Evolutionary conservation across 768 basidiomycete species (phyloP).

Genomic region (Auriscalpium orientale): DNA sequence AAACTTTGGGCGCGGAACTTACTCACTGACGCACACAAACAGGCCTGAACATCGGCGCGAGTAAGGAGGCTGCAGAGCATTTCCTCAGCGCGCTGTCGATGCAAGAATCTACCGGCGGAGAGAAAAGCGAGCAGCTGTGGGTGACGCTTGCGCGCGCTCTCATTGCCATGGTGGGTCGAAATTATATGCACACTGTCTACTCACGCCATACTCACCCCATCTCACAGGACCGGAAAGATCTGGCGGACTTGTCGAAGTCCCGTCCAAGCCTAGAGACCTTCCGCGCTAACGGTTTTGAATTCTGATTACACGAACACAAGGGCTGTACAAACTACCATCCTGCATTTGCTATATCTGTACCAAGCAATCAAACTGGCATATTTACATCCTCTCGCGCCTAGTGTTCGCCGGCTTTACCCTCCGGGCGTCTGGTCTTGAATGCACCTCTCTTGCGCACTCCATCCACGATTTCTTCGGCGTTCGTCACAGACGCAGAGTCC

Average conservation of each 20-base stretch:
- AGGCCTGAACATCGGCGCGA: slow-evolving; percentile 95
- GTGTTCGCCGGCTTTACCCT: slow-evolving; percentile 50
- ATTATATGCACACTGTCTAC: neutral
- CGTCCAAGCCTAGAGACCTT: slow-evolving; percentile 65
- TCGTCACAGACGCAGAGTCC: slow-evolving; percentile 31
- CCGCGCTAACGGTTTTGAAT: slow-evolving; percentile 83
- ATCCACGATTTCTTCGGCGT: slow-evolving; percentile 46
- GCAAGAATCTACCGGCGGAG: slow-evolving; percentile 62
- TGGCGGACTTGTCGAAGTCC: slow-evolving; percentile 67
- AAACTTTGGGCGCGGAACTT: no score
- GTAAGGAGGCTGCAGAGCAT: slow-evolving; percentile 95
- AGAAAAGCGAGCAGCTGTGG: slow-evolving; percentile 85
- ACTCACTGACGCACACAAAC: neutral
- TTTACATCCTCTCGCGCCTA: slow-evolving; percentile 2
- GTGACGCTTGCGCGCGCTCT: slow-evolving; percentile 79
- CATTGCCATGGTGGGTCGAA: slow-evolving; percentile 59
- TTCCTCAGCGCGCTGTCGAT: slow-evolving; percentile 78
- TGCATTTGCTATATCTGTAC: no score
- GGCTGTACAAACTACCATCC: no score
- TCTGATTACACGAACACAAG: slow-evolving; percentile 30
- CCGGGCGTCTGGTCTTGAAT: slow-evolving; percentile 67
- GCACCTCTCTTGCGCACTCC: slow-evolving; percentile 52
- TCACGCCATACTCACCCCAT: neutral
- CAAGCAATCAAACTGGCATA: neutral
- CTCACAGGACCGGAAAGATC: slow-evolving; percentile 65